Evolutionary conservation across 257 asterid species (phyloP), one percentile per base, ranked within the genome.

Genomic region (Sherardia arvensis): DNA sequence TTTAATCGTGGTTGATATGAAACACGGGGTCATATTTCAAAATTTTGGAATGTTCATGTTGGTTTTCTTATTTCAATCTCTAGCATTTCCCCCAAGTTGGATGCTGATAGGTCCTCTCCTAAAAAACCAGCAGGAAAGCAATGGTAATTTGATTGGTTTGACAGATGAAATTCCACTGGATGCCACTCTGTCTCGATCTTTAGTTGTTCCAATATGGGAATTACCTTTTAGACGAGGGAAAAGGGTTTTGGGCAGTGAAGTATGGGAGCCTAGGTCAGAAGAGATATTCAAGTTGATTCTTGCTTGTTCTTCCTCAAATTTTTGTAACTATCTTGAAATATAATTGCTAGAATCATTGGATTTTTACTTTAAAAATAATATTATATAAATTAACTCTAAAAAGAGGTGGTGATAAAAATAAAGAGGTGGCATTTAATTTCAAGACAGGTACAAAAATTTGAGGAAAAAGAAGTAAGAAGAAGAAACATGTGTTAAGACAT

Each of bases 131-230:
- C 83, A 55, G 99, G 99, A 60, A 87, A 81, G 72, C 99, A 92
- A 66, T 92, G 99, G 99, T 97, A 92, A 14, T 92, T 89, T 60
- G 97, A 92, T 76, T 92, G 99, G 99, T 92, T 92, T 71, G 95
- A 85, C 76, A 81, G 83, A 78, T 49, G 76, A 79, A 72, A 71
- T 84, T 72, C 85, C 74, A 57, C 79, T 82, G 38, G 97, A 92
- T 64, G 89, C 93, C 26, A 87, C 99, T 28, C 63, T 81, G 68
- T 89, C 94, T 0, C 89, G 97, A 12, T 76, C 96, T 33, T 74
- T 84, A 47, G 83, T 92, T 67, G 85, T 90, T 76, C 99, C 99
- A 26, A 72, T 73, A 30, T 92, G 99, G 97, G 96, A 87, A 74
- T 72, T 87, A 70, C 99, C 99, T 78, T 87, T 76, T 66, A 83